These are phyloP conservation scores for Cytospora mali DNA, from an alignment of 2,329 filamentous ascomycete genomes.

Conservation along the genomic window DNA sequence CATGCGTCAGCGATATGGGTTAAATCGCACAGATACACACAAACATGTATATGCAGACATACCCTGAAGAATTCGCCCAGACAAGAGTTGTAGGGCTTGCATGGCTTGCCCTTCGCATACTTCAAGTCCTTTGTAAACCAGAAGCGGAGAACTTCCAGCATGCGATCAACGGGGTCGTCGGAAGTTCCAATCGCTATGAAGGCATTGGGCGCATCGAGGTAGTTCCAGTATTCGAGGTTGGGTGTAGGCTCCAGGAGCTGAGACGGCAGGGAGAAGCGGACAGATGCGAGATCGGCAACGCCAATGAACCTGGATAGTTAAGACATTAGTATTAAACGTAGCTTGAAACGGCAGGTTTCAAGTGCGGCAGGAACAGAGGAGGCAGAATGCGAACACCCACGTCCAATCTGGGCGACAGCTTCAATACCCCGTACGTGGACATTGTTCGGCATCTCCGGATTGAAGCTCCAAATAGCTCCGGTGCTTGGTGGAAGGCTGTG, in stretches of 20 bases:
- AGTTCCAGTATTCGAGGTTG: slow-evolving; percentile 99
- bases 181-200: slow-evolving; percentile 84
- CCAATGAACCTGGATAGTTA: slow-evolving; percentile 76
- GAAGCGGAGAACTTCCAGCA: slow-evolving; percentile 92
- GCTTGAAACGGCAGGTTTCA: background rate
- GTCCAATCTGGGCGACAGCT: background rate
- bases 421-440: background rate
- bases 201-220: slow-evolving; percentile 90
- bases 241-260: slow-evolving; percentile 95
- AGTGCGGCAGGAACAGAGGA: background rate
- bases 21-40: background rate
- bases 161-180: slow-evolving; percentile 87
- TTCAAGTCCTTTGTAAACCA: slow-evolving; percentile 99
- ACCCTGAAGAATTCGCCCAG: slow-evolving; percentile 96
- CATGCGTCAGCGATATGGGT: slow-evolving; percentile 17
- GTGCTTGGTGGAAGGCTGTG: background rate
- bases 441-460: background rate
- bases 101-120: slow-evolving; percentile 97
- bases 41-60: slow-evolving; percentile 47
- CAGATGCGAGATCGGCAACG: slow-evolving; percentile 90
- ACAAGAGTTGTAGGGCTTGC: slow-evolving; percentile 98
- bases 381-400: background rate
- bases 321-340: slow-evolving; percentile 34
- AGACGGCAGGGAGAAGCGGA: slow-evolving; percentile 93
- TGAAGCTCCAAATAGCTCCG: background rate